phyloP scores from a whole-genome alignment of 129 eudicot genomes.

The Flaveria linearis region DNA sequence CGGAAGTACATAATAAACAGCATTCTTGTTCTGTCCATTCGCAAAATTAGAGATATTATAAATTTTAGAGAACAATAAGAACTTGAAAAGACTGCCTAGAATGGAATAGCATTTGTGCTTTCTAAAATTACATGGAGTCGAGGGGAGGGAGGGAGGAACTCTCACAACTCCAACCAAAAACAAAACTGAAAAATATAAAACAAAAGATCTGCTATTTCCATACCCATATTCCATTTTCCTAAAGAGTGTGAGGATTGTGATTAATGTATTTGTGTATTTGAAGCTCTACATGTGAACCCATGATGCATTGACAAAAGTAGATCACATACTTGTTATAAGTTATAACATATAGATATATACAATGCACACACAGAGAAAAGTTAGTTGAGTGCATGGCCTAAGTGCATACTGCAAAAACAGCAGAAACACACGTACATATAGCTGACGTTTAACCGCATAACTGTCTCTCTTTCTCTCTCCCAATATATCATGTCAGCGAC shows the following conservation, averaged over 20 bases:
- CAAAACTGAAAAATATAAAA: background rate
- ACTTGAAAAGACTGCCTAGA: background rate
- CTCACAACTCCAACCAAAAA: background rate
- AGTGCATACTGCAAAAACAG: no score
- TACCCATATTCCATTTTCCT: background rate
- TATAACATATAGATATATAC: background rate
- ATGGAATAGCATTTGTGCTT: background rate
- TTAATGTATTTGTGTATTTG: background rate
- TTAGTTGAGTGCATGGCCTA: background rate
- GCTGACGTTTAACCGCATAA: no score
- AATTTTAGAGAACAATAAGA: background rate
- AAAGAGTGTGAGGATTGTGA: background rate
- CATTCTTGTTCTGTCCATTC: background rate
- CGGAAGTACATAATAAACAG: background rate
- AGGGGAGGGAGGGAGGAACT: background rate
- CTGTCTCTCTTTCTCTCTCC: no score
- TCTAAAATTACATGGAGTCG: background rate
- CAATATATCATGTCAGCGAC: no score
- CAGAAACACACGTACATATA: background rate
- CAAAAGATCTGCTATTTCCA: background rate
- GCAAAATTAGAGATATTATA: background rate
- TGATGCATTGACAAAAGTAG: background rate
- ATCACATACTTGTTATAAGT: background rate
- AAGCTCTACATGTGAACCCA: background rate
- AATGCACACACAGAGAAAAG: background rate